Evolutionary conservation across 129 eudicot genomes (phyloP), one percentile per base, ranked within the genome.

Genomic region (Tanacetum coccineum): DNA sequence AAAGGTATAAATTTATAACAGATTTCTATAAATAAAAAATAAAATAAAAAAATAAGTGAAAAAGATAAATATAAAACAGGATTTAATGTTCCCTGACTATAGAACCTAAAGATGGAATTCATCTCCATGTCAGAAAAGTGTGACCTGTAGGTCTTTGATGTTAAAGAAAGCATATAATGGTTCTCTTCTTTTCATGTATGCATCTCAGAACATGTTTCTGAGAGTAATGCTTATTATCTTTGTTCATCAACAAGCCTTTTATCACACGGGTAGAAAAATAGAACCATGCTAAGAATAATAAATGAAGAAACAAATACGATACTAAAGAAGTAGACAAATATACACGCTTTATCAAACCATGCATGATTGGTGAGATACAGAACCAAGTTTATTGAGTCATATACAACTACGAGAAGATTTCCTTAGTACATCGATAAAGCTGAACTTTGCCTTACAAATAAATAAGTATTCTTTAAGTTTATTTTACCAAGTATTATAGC

Each of bases 61-160:
- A n/a, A n/a, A n/a, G n/a, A n/a, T n/a, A n/a, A n/a, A n/a, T n/a
- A n/a, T n/a, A n/a, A n/a, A n/a, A n/a, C n/a, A n/a, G n/a, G n/a
- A n/a, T n/a, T n/a, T n/a, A n/a, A n/a, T n/a, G n/a, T n/a, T n/a
- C n/a, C n/a, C n/a, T 82, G 30, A 73, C 77, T 26, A 54, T 82
- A 49, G 76, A 86, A 52, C 86, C 88, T 28, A 71, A 70, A 67
- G 46, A 80, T 61, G 93, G 88, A 3, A 76, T 82, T 5, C 12
- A 57, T 58, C 73, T 86, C 52, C 69, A 67, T 44, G 20, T 78
- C 21, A 39, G 28, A 8, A 59, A 21, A 54, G 25, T 65, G 13
- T 72, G 57, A 78, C 17, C 30, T 71, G 6, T 36, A 28, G 28
- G 30, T 53, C 39, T 58, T 58, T 12, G 2, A 44, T 18, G 22